Base-by-base conservation (phyloP, 1,284 basidiomycete species). In the Ustilago loliicola region DNA sequence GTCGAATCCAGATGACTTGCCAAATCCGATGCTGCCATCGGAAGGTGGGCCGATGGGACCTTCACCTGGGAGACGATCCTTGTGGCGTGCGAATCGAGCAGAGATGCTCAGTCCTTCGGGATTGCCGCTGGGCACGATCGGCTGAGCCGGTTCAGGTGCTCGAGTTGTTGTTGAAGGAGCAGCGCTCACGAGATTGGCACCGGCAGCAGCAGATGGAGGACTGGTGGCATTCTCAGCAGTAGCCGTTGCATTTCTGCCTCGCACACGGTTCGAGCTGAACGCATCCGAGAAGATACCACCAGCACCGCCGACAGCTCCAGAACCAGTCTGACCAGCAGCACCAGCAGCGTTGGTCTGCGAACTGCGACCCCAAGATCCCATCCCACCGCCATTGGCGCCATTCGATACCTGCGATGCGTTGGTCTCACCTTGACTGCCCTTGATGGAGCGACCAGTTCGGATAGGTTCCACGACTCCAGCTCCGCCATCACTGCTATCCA, bases 1-100 rank as follows among this genome's bases (percentile, higher is more conserved):
- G 32, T 80, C 82, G 25, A 76, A 75, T 25, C 71, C 74, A 19
- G 77, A 42, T 1, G 80, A 79, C 50, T 80, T 83, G 62, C 66
- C 74, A 60, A 84, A 84, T 53, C 82, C 82, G 21, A 77, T 80
- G 59, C 80, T 83, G 56, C 77, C 77, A 47, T 84, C 82, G 27
- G 81, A 73, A 38, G 81, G 75, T 13, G 81, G 81, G 11, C 81
- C 81, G 52, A 83, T 81, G 45, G 82, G 82, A 27, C 81, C 81
- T 50, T 81, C 82, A n/a, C 82, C 80, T 2, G 81, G 80, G 21
- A 67, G 38, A 29, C 80, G 71, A 19, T 83, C 80, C 36, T 81
- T 78, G 62, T 68, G 66, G n/a, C 78, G 75, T 5, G 65, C 78
- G 42, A 80, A 80, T 10, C 67, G 54, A 45, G 74, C 74, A 10